These are phyloP conservation scores for Microbotryum scabiosae DNA, from an alignment of 1,284 basidiomycete species.

Conservation along the genomic window DNA sequence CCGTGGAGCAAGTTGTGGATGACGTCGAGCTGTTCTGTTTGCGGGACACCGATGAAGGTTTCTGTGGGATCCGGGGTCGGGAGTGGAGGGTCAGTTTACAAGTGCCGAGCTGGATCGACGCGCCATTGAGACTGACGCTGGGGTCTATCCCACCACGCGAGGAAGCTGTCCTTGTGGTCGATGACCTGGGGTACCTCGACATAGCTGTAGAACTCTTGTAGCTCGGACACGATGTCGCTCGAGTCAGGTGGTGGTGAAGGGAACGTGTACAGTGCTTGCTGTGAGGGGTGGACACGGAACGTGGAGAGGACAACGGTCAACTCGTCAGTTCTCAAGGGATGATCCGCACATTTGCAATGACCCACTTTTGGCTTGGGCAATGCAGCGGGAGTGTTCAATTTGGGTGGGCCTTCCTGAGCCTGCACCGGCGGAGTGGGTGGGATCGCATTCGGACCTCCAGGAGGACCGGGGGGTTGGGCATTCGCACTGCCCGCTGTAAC, in stretches of 20 bases:
- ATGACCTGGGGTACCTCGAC: slow-evolving; percentile 86
- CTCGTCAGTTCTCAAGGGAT: not conserved
- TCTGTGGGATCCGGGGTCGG: slow-evolving; percentile 6
- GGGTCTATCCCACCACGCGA: slow-evolving; percentile 15
- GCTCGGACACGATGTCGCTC: slow-evolving; percentile 87
- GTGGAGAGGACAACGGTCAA: no score
- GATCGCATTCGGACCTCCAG: no score
- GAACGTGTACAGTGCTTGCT: slow-evolving; percentile 28
- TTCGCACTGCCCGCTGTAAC: no score
- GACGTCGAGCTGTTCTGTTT: slow-evolving; percentile 36
- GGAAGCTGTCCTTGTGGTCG: slow-evolving; percentile 44
- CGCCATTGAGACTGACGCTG: slow-evolving; percentile 13
- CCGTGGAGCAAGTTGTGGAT: slow-evolving; percentile 72
- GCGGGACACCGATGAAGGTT: slow-evolving; percentile 5
- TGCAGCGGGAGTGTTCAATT: no score
- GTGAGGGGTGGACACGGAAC: not conserved
- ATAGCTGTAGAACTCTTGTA: slow-evolving; percentile 98
- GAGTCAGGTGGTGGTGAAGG: slow-evolving; percentile 53
- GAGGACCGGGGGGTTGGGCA: no score
- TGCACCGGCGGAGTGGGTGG: no score
- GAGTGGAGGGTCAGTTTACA: not conserved
- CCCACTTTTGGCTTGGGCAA: no score
- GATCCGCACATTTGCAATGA: no score
- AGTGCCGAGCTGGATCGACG: slow-evolving; percentile 2
- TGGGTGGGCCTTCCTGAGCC: no score